Evolutionary conservation across 225 moss, liverwort and hornwort genomes (phyloP).

Genomic region (Physcomitrellopsis africana): DNA sequence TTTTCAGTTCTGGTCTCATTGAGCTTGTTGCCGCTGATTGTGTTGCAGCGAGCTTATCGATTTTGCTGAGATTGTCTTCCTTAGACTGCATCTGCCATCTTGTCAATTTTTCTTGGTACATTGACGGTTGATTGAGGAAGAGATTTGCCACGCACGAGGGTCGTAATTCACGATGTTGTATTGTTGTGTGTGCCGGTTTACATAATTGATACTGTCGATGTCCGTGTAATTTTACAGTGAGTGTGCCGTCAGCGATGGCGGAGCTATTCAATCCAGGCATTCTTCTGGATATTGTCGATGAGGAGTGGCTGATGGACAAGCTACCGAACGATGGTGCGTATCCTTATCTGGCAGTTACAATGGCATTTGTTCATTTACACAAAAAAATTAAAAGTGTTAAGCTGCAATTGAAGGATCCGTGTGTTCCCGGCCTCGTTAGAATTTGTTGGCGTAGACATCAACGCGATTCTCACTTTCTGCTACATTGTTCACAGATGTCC

Average conservation of each 20-base stretch:
- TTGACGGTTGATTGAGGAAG: too few relatives aligned
- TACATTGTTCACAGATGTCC: constrained; percentile 57
- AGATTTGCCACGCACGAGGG: too few relatives aligned
- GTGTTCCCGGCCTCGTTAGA: neutral
- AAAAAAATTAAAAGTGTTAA: neutral
- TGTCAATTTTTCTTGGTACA: too few relatives aligned
- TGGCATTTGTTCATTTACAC: neutral
- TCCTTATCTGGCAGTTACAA: neutral
- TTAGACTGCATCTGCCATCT: too few relatives aligned
- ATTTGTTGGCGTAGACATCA: neutral
- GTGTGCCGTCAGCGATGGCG: constrained; percentile 42
- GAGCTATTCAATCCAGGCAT: constrained; percentile 73
- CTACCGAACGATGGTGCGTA: constrained; percentile 78
- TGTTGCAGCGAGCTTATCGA: too few relatives aligned
- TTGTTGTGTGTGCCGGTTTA: too few relatives aligned
- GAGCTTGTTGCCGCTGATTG: too few relatives aligned
- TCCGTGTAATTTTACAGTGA: too few relatives aligned
- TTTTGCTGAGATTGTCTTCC: too few relatives aligned
- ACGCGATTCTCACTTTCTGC: constrained; percentile 17
- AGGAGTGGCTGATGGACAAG: constrained; percentile 88
- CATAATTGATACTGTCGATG: too few relatives aligned
- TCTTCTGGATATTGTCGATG: constrained; percentile 84
- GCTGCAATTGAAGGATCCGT: neutral
- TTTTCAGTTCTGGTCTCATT: too few relatives aligned
- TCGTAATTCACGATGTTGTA: too few relatives aligned